Evolutionary conservation across 495 filamentous ascomycete genomes (phyloP).

Genomic region (Penicillium odoratum): DNA sequence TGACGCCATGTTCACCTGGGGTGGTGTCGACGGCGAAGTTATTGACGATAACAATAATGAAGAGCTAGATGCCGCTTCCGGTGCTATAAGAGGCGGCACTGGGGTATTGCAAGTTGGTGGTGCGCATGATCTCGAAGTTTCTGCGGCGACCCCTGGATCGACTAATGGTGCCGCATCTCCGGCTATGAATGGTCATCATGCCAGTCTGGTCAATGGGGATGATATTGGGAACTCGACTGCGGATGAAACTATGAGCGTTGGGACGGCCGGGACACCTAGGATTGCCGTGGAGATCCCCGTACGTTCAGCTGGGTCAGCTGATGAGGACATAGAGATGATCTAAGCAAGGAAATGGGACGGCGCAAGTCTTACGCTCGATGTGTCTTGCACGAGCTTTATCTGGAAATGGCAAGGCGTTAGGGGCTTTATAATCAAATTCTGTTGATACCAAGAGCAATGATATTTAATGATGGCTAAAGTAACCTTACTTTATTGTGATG

Average conservation of each 20-base stretch:
- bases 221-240: conserved; percentile 18
- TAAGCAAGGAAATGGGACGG: conserved; percentile 11
- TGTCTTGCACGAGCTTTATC: neutral
- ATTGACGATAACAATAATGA: conserved; percentile 32
- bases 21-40: conserved; percentile 42
- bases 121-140: conserved; percentile 33
- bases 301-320: conserved; percentile 11
- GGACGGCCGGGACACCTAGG: conserved; percentile 30
- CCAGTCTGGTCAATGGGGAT: conserved; percentile 17
- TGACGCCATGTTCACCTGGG: conserved; percentile 57
- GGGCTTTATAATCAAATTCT: neutral
- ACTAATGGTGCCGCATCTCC: conserved; percentile 18
- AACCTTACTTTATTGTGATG: neutral
- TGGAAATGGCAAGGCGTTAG: conserved; percentile 3
- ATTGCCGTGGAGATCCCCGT: conserved; percentile 22
- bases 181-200: conserved; percentile 26
- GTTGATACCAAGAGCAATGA: conserved; percentile 7
- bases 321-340: conserved; percentile 47
- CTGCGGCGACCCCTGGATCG: conserved; percentile 17
- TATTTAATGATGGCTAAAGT: neutral
- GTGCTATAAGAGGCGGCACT: conserved; percentile 38
- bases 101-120: conserved; percentile 40
- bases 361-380: neutral
- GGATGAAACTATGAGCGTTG: conserved; percentile 33
- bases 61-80: conserved; percentile 28